Percentiles rank a stretch among this genome's conserved stretches.
These are phyloP conservation scores for Diversispora eburnea DNA, from an alignment of 192 early-diverging fungal genomes.

Conservation along the genomic window DNA sequence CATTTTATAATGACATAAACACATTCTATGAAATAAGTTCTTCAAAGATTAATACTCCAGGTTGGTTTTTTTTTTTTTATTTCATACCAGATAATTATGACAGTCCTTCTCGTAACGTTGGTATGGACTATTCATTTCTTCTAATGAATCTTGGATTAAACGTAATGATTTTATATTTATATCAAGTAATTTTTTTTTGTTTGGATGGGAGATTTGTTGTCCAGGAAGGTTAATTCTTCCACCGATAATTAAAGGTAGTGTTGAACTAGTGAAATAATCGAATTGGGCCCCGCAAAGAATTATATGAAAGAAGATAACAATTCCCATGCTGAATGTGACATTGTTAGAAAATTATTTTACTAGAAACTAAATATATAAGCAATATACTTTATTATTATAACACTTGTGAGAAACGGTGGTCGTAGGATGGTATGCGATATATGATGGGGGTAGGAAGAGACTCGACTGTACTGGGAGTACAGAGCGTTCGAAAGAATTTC, in stretches of 20 bases:
- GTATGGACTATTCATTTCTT: too few relatives aligned
- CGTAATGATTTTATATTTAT: not conserved
- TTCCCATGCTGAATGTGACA: slow-evolving; percentile 12
- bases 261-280: slow-evolving; percentile 2
- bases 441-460: slow-evolving; percentile 8
- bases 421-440: slow-evolving; percentile 26
- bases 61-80: too few relatives aligned
- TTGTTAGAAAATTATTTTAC: slow-evolving; percentile 23
- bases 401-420: slow-evolving; percentile 27
- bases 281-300: slow-evolving; percentile 6
- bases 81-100: too few relatives aligned
- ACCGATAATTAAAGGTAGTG: not conserved
- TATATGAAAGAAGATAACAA: not conserved
- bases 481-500: slow-evolving; percentile 27
- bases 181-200: slow-evolving; percentile 4
- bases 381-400: slow-evolving; percentile 27
- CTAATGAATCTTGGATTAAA: too few relatives aligned
- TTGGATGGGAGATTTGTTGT: not conserved
- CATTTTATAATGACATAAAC: too few relatives aligned
- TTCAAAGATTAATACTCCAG: too few relatives aligned
- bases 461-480: slow-evolving; percentile 26
- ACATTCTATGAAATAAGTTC: too few relatives aligned
- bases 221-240: not conserved
- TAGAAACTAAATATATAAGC: slow-evolving; percentile 20
- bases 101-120: too few relatives aligned